Evolutionary conservation across 768 basidiomycete genomes (phyloP).

Genomic region (Kwoniella botswanensis): DNA sequence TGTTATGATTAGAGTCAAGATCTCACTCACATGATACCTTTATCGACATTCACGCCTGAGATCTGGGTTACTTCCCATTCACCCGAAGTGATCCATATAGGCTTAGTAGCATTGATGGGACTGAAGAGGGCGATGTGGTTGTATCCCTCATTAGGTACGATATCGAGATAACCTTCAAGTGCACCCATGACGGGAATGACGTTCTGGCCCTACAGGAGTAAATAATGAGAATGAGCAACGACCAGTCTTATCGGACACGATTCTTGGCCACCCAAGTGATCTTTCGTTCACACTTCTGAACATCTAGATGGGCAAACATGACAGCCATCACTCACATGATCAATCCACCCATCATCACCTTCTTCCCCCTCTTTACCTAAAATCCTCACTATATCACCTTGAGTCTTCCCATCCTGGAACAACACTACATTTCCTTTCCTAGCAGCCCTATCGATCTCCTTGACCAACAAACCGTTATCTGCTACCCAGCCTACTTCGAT

Average conservation of each 20-base stretch:
- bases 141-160: constrained; percentile 85
- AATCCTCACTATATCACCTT: constrained; percentile 70
- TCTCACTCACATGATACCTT: constrained; percentile 71
- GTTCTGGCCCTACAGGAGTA: constrained; percentile 46
- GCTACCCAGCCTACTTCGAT: constrained; percentile 88
- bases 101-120: constrained; percentile 70
- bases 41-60: constrained; percentile 70
- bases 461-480: constrained; percentile 72
- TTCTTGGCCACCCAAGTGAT: too few relatives aligned
- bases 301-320: background rate
- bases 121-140: constrained; percentile 92
- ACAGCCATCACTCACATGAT: constrained; percentile 68
- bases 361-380: constrained; percentile 83
- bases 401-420: constrained; percentile 66
- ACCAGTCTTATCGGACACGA: too few relatives aligned
- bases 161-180: constrained; percentile 80
- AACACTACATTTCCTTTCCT: constrained; percentile 77
- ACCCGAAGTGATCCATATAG: constrained; percentile 83
- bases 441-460: constrained; percentile 84
- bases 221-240: constrained; percentile 54
- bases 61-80: constrained; percentile 88
- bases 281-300: too few relatives aligned
- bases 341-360: constrained; percentile 93
- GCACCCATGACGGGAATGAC: constrained; percentile 54
- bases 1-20: too few relatives aligned